These are phyloP conservation scores for Chalciporus sphaerocephalus DNA, from an alignment of 768 basidiomycete genomes.

Conservation along the genomic window DNA sequence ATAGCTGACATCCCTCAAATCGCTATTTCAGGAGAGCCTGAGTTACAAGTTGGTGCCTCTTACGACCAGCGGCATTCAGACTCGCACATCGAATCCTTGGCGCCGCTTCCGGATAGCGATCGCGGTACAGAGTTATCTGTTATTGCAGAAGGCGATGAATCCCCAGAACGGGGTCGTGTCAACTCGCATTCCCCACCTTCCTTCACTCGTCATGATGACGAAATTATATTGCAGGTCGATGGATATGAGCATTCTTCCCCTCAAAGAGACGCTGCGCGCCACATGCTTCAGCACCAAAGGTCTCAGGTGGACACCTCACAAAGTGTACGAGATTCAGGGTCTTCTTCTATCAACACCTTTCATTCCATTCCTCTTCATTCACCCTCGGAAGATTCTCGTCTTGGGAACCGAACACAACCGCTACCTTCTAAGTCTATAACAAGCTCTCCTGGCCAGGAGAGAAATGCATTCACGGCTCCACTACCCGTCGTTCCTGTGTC, in stretches of 20 bases:
- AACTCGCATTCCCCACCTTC: slow-evolving; percentile 2
- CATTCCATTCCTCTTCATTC: slow-evolving; percentile 40
- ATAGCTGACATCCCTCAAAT: slow-evolving; percentile 6
- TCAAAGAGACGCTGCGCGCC: neutral
- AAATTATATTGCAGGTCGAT: neutral
- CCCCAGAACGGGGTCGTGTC: slow-evolving; percentile 36
- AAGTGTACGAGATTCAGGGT: slow-evolving; percentile 9
- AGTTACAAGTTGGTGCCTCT: neutral
- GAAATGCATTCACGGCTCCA: slow-evolving; percentile 24
- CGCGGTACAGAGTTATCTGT: slow-evolving; percentile 52
- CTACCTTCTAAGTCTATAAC: slow-evolving; percentile 10
- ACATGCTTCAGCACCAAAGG: neutral
- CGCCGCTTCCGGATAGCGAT: slow-evolving; percentile 22
- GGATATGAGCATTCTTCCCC: neutral
- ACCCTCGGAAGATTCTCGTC: slow-evolving; percentile 13
- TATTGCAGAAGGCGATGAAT: slow-evolving; percentile 70
- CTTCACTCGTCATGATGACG: neutral
- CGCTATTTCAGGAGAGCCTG: slow-evolving; percentile 4
- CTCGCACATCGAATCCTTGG: slow-evolving; percentile 1
- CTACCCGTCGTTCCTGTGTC: slow-evolving; percentile 16
- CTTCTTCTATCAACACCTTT: slow-evolving; percentile 35
- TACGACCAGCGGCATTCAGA: slow-evolving; percentile 3
- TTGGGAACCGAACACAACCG: slow-evolving; percentile 16
- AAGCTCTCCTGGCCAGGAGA: slow-evolving; percentile 8
- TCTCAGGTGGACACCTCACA: slow-evolving; percentile 14